Percentiles rank a stretch among this genome's conserved stretches.
phyloP scores from a whole-genome alignment of 1,139 yeast species.

The Saccharomyces hybrid region DNA sequence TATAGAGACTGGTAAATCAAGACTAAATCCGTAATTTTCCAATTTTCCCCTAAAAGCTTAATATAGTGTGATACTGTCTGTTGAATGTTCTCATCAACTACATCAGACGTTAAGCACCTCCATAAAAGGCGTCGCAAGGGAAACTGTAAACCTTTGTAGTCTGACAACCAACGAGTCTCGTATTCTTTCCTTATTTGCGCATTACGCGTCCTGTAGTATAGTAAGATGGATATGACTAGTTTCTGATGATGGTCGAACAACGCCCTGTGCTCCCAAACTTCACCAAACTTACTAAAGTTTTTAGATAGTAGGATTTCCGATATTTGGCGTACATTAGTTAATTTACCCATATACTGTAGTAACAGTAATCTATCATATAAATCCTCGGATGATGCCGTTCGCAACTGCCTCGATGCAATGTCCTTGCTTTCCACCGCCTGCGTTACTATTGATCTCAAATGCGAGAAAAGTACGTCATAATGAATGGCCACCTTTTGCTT shows the following conservation, averaged over 20 bases:
- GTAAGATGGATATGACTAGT: conserved; percentile 19
- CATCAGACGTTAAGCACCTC: conserved; percentile 13
- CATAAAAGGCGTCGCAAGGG: conserved; percentile 26
- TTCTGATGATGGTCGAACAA: conserved; percentile 13
- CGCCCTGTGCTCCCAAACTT: conserved; percentile 15
- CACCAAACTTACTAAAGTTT: conserved; percentile 15
- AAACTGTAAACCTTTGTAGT: conserved; percentile 16
- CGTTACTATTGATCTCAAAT: conserved; percentile 21
- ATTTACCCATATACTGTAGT: conserved; percentile 14
- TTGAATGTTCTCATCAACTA: not conserved
- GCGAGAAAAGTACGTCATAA: conserved; percentile 24
- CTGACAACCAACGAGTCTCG: conserved; percentile 15
- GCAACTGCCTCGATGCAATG: not conserved
- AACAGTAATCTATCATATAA: conserved; percentile 20
- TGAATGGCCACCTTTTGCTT: conserved; percentile 23
- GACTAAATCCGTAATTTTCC: conserved; percentile 5
- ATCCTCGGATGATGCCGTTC: conserved; percentile 8
- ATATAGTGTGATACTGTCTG: not conserved
- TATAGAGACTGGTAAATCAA: conserved; percentile 18
- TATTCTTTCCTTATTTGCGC: conserved; percentile 11
- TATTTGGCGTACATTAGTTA: conserved; percentile 10
- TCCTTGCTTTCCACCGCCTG: conserved; percentile 9
- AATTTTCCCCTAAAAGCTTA: not conserved
- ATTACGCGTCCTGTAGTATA: conserved; percentile 20
- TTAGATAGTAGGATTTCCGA: conserved; percentile 15